Conservation (phyloP, 163 green algal species). For the Trebouxiophyceae sp. region DNA sequence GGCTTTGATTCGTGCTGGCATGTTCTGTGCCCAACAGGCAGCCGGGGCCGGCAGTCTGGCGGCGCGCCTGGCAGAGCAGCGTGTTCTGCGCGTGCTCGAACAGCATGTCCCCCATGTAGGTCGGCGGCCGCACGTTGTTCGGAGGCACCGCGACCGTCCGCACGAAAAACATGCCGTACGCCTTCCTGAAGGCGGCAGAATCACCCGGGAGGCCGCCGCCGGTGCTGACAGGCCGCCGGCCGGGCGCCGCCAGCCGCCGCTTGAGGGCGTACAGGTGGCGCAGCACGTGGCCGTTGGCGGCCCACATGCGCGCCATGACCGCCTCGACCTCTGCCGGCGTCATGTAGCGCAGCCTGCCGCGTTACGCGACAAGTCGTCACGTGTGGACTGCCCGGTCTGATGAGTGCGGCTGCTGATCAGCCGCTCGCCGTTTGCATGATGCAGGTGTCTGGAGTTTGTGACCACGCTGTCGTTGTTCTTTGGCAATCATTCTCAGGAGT, state of each 20-base stretch:
- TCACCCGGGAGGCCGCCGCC: conserved; percentile 1
- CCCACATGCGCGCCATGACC: conserved; percentile 49
- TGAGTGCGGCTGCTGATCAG: too few relatives aligned
- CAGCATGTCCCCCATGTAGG: conserved; percentile 52
- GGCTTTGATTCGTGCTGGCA: too few relatives aligned
- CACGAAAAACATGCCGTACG: conserved; percentile 86
- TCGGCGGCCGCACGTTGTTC: conserved; percentile 44
- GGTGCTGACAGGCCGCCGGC: neutral
- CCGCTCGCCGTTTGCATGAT: too few relatives aligned
- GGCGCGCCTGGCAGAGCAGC: conserved; percentile 32
- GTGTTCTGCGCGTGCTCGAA: conserved; percentile 96
- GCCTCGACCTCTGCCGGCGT: conserved; percentile 56
- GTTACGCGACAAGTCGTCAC: too few relatives aligned
- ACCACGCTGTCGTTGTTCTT: too few relatives aligned
- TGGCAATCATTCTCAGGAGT: too few relatives aligned
- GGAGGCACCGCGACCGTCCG: conserved; percentile 77
- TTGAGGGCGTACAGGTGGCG: conserved; percentile 35
- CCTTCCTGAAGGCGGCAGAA: conserved; percentile 2
- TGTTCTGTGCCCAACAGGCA: too few relatives aligned
- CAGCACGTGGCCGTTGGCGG: conserved; percentile 39
- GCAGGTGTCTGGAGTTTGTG: too few relatives aligned
- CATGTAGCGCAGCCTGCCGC: conserved; percentile 39
- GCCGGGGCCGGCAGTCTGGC: neutral
- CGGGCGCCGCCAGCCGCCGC: too few relatives aligned
- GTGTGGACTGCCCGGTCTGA: too few relatives aligned